phyloP scores from a whole-genome alignment of 179 eudicot genomes.

The Silene vulgaris region DNA sequence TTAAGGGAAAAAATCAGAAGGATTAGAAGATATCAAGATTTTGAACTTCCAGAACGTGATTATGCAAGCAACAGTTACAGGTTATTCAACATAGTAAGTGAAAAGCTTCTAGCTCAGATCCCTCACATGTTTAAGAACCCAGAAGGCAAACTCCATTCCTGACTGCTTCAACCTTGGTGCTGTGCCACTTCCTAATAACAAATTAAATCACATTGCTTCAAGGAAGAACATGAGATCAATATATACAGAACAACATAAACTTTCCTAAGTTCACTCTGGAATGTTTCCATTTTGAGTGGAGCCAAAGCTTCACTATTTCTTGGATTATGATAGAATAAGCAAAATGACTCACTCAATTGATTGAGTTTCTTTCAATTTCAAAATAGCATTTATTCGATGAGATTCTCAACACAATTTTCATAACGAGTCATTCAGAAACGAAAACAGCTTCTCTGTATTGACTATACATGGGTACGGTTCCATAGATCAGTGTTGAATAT shows the following conservation, averaged over 20 bases:
- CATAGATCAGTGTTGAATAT: too few relatives aligned
- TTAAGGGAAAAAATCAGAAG: background rate
- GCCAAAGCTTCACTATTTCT: background rate
- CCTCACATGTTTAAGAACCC: slow-evolving; percentile 98
- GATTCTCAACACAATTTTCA: too few relatives aligned
- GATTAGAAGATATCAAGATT: background rate
- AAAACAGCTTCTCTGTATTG: background rate
- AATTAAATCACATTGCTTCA: slow-evolving; percentile 16
- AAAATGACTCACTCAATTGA: too few relatives aligned
- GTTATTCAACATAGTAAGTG: background rate
- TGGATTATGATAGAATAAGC: background rate
- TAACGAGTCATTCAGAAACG: too few relatives aligned
- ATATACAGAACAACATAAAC: background rate
- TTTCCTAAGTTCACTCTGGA: background rate
- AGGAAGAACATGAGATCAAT: background rate
- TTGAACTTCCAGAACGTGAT: background rate
- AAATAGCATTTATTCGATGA: too few relatives aligned
- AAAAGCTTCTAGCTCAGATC: slow-evolving; percentile 6
- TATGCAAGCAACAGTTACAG: slow-evolving; percentile 11
- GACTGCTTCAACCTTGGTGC: slow-evolving; percentile 86
- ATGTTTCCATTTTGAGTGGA: background rate
- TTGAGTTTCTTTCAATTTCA: too few relatives aligned
- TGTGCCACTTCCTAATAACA: slow-evolving; percentile 58
- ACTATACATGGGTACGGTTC: background rate
- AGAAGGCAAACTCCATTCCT: slow-evolving; percentile 97